phyloP scores from a whole-genome alignment of 2,329 filamentous ascomycete species.

The Leptographium wingfieldii region DNA sequence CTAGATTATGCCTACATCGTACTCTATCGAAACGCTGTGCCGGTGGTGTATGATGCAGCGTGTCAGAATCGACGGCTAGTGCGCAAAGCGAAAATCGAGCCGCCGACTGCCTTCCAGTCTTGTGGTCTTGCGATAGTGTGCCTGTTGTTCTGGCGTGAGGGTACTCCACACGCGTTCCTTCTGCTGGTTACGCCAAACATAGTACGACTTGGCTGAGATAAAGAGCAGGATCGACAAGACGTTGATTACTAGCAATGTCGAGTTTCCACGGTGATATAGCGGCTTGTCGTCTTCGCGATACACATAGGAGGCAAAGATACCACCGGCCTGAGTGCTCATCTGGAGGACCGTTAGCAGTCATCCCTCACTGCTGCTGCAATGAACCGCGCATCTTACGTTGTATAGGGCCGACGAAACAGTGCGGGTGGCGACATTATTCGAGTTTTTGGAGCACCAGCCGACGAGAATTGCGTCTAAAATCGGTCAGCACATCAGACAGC shows the following conservation, averaged over 20 bases:
- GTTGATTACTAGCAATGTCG: conserved; percentile 19
- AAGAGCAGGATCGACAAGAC: conserved; percentile 36
- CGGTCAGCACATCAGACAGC: neutral
- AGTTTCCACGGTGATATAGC: conserved; percentile 12
- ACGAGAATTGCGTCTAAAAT: conserved; percentile 41
- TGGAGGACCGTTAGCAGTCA: conserved; percentile 3
- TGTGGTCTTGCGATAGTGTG: conserved; percentile 22
- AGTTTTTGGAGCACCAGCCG: conserved; percentile 45
- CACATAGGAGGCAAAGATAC: conserved; percentile 23
- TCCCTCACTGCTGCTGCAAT: too few relatives aligned
- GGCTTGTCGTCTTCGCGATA: conserved; percentile 18
- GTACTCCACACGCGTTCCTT: conserved; percentile 31
- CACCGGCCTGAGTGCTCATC: conserved; percentile 24
- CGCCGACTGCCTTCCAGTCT: conserved; percentile 31
- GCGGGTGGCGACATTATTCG: conserved; percentile 15
- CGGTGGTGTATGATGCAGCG: too few relatives aligned
- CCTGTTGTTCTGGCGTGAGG: conserved; percentile 29
- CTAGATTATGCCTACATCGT: too few relatives aligned
- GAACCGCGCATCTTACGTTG: conserved; percentile 5
- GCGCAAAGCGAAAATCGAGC: conserved; percentile 29
- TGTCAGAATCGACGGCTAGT: conserved; percentile 13
- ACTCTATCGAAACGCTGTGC: too few relatives aligned
- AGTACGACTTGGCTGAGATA: conserved; percentile 37
- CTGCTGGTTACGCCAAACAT: conserved; percentile 32
- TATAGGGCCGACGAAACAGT: conserved; percentile 8